phyloP scores from a whole-genome alignment of 352 stramenopile genomes.

The Halophytophthora polymorphica region DNA sequence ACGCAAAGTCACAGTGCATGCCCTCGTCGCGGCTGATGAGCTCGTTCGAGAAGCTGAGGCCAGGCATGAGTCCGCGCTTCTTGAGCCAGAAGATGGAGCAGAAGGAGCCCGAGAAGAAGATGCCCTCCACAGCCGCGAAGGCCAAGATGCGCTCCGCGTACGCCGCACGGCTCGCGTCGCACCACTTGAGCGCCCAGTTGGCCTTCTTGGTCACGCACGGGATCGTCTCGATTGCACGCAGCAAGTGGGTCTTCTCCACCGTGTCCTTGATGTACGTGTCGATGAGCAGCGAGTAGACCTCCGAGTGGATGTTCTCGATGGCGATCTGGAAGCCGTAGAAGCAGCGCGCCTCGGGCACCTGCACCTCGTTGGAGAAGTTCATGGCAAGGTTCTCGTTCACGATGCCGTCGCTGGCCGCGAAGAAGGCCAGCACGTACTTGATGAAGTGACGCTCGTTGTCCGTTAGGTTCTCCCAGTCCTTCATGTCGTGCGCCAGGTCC shows the following conservation, averaged over 20 bases:
- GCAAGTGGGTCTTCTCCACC: slow-evolving; percentile 91
- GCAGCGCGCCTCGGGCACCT: slow-evolving; percentile 95
- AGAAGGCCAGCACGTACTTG: slow-evolving; percentile 98
- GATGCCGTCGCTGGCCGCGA: slow-evolving; percentile 98
- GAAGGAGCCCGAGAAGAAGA: slow-evolving; percentile 99
- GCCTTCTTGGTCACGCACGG: slow-evolving; percentile 98
- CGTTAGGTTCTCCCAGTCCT: slow-evolving; percentile 93
- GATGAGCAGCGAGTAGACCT: slow-evolving; percentile 99
- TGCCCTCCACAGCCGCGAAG: slow-evolving; percentile 98
- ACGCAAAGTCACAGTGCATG: slow-evolving; percentile 99
- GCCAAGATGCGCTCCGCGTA: slow-evolving; percentile 97
- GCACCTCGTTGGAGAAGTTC: slow-evolving; percentile 98
- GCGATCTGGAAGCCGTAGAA: slow-evolving; percentile 99
- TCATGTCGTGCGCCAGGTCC: slow-evolving; percentile 94
- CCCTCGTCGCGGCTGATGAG: slow-evolving; percentile 98
- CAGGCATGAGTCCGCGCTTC: slow-evolving; percentile 98
- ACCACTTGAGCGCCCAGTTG: slow-evolving; percentile 96
- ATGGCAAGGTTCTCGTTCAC: slow-evolving; percentile 99
- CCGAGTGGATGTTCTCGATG: slow-evolving; percentile 99
- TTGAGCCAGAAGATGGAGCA: slow-evolving; percentile 99
- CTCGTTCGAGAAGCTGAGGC: slow-evolving; percentile 99
- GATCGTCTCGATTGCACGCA: slow-evolving; percentile 98
- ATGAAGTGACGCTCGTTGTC: slow-evolving; percentile 98
- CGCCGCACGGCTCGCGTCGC: slow-evolving; percentile 86
- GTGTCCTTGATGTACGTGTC: slow-evolving; percentile 98